These are phyloP conservation scores for Penicillium sclerotiorum DNA, from an alignment of 2,329 filamentous ascomycete genomes.

Conservation along the genomic window DNA sequence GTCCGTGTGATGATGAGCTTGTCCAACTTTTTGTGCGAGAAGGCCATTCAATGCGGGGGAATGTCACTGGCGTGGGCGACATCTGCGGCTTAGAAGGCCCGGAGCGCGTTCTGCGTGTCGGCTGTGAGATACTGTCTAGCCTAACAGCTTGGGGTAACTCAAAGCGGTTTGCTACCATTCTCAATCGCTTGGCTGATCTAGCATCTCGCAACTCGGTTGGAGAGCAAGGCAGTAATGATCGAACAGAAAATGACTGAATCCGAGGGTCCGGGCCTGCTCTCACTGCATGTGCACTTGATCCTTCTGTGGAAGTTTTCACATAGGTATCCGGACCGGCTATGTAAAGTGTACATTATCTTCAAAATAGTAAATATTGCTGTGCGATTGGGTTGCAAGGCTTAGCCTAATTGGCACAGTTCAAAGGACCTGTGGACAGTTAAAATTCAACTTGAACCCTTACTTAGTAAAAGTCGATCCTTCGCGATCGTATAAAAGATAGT, in stretches of 20 bases:
- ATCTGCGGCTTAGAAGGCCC: constrained; percentile 46
- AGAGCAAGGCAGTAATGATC: constrained; percentile 3
- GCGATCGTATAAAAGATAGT: no score
- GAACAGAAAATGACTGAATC: not conserved
- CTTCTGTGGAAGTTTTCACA: not conserved
- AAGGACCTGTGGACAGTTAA: not conserved
- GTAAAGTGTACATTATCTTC: constrained; percentile 3
- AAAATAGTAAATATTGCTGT: not conserved
- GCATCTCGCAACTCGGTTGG: constrained; percentile 10
- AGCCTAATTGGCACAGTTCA: not conserved
- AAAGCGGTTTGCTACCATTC: constrained; percentile 34
- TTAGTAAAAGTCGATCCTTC: no score
- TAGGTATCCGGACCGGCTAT: not conserved
- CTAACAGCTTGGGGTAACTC: constrained; percentile 41
- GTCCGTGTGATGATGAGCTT: constrained; percentile 61
- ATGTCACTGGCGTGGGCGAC: constrained; percentile 58
- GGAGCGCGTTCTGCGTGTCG: constrained; percentile 41
- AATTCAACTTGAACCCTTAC: no score
- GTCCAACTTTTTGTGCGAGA: constrained; percentile 59
- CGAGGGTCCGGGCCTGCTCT: no score
- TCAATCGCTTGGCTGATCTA: constrained; percentile 36
- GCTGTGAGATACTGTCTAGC: constrained; percentile 40
- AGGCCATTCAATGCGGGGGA: constrained; percentile 54
- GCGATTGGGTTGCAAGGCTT: not conserved
- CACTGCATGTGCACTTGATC: no score